These are phyloP conservation scores for Glycine tomentella DNA, from an alignment of 306 rosid species.

Conservation along the genomic window DNA sequence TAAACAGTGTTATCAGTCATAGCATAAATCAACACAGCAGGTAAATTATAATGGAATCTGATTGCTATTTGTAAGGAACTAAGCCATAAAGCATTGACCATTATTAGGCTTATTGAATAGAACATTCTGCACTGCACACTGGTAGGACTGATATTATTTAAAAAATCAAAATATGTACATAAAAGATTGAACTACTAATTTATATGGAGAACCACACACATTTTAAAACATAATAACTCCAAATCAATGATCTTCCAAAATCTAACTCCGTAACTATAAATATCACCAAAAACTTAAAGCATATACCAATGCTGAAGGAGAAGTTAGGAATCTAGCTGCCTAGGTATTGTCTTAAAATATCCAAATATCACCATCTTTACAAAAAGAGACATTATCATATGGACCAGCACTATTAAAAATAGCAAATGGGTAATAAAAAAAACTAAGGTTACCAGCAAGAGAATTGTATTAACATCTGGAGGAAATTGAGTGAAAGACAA, in stretches of 20 bases:
- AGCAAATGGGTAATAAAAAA: not conserved
- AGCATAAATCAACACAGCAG: not conserved
- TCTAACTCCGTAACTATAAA: not conserved
- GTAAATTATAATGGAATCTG: not conserved
- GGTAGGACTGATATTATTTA: not conserved
- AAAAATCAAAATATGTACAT: conserved; percentile 2
- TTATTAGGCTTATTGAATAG: no score
- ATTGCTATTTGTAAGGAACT: not conserved
- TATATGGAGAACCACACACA: not conserved
- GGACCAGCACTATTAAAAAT: not conserved
- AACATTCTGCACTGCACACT: not conserved
- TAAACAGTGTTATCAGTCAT: not conserved
- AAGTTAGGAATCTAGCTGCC: conserved; percentile 2
- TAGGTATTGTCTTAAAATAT: conserved; percentile 12
- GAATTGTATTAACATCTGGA: not conserved
- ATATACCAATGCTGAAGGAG: not conserved
- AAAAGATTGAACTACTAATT: not conserved
- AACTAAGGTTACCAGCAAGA: conserved; percentile 4
- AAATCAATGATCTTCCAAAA: not conserved
- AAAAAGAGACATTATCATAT: not conserved
- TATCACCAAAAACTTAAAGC: not conserved
- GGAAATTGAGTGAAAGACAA: conserved; percentile 32
- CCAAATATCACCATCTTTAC: not conserved
- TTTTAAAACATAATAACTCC: not conserved
- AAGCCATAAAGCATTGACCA: conserved; percentile 6